These are phyloP conservation scores for Plasmodium gallinaceum DNA, from an alignment of 169 alveolate genomes.

Conservation along the genomic window DNA sequence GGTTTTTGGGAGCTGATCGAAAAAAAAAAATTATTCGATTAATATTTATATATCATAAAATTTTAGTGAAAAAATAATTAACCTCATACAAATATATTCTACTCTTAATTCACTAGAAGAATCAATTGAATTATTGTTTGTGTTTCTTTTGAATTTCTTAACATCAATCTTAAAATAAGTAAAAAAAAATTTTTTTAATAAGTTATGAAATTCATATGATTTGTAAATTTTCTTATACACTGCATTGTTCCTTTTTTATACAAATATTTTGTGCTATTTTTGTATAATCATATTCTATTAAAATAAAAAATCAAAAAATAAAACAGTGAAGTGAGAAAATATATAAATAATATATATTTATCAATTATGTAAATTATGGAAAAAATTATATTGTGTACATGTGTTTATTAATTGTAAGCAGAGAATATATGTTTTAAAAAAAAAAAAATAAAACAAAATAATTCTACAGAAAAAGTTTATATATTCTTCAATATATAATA, in stretches of 20 bases:
- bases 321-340: background rate
- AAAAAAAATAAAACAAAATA: background rate
- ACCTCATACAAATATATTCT: conserved; percentile 77
- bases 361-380: background rate
- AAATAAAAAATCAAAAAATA: too few relatives aligned
- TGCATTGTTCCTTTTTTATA: conserved; percentile 69
- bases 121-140: conserved; percentile 47
- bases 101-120: conserved; percentile 25
- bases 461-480: background rate
- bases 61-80: background rate
- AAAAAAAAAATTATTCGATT: background rate
- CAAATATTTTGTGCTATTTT: conserved; percentile 60
- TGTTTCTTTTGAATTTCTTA: conserved; percentile 59
- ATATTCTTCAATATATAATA: background rate
- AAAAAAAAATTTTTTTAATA: conserved; percentile 1
- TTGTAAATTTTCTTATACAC: conserved; percentile 10
- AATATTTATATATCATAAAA: too few relatives aligned
- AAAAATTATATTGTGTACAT: background rate
- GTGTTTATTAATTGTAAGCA: background rate
- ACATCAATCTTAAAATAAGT: conserved; percentile 50
- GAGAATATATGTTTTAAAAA: background rate
- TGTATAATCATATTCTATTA: conserved; percentile 62
- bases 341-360: background rate
- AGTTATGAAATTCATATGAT: background rate
- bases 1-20: conserved; percentile 39